Evolutionary conservation across 345 rosid genomes (phyloP), one percentile per base, ranked within the genome.

Genomic region (Linum trigynum): DNA sequence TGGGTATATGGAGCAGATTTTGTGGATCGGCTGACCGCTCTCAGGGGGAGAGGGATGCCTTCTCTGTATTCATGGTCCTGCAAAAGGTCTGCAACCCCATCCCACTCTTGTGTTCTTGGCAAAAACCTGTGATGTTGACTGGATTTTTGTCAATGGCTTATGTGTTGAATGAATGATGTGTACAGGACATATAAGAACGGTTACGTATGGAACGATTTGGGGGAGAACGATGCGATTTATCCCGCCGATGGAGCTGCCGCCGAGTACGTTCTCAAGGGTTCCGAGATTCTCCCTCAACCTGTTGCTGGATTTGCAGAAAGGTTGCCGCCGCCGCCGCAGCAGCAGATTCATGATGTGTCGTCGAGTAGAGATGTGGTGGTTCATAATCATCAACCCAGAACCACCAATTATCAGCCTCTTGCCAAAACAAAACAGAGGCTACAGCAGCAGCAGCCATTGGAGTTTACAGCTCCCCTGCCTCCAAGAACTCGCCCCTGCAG

Each of bases 201-300:
- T 10, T 92, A 83, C 57, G 97, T 92, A n/a, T 92, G 98, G 98
- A 87, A 92, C 59, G 98, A 92, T 51, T 82, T 92, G 62, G 79
- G 83, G 23, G 95, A 84, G 55, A 87, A 84, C 68, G 98, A 92
- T 70, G 68, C 80, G n/a, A 84, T 89, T 51, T 74, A 74, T 63
- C 92, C 92, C 10, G 74, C 91, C 7, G 95, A 86, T 55, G 88
- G 88, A 79, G 85, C 87, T 59, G 32, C 32, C 32, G 32, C 32
- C 32, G 98, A 92, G 43, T 87, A 78, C 71, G 96, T 92, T 0
- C 88, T 92, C 69, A 92, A 92, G 80, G 98, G 98, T 15, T 92
- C 98, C n/a, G 95, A 92, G 63, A 69, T 92, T 64, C 61, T 83
- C 32, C 32, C 32, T 23, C 32, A 23, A 23, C 32, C 32, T 23